These are phyloP conservation scores for Kwoniella bestiolae DNA, from an alignment of 768 basidiomycete species.

Conservation along the genomic window DNA sequence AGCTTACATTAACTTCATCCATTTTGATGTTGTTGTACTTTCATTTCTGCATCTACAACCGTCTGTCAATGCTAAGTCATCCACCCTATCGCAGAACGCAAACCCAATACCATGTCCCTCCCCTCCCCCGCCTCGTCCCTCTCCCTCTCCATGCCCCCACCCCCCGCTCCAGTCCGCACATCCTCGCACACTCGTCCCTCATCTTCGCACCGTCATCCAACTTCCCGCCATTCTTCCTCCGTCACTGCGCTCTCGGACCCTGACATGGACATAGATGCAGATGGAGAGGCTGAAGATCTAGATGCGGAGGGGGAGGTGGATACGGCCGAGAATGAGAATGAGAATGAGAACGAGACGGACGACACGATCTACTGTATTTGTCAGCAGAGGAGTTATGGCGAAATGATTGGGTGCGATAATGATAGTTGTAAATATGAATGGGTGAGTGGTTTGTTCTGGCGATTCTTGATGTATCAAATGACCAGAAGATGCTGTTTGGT, in stretches of 20 bases:
- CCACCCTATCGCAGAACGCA: constrained; percentile 35
- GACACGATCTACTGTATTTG: constrained; percentile 83
- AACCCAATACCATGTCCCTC: constrained; percentile 38
- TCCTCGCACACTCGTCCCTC: constrained; percentile 21
- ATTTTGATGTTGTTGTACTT: too few species aligned
- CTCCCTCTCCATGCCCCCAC: constrained; percentile 35
- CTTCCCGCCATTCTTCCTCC: not conserved
- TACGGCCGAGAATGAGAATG: constrained; percentile 51
- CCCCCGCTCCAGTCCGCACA: constrained; percentile 18
- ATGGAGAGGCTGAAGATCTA: not conserved
- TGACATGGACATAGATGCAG: constrained; percentile 5
- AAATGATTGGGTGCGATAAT: constrained; percentile 95
- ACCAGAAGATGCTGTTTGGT: not conserved
- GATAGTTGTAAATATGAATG: constrained; percentile 80
- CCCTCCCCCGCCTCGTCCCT: constrained; percentile 29
- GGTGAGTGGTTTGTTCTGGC: constrained; percentile 65
- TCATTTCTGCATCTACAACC: not conserved
- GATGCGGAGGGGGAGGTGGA: constrained; percentile 33
- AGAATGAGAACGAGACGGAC: constrained; percentile 62
- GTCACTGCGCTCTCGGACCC: not conserved
- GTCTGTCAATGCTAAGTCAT: not conserved
- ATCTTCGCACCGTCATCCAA: constrained; percentile 22
- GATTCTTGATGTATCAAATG: not conserved
- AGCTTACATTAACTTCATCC: too few species aligned
- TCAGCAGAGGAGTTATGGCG: constrained; percentile 79